Conservation (phyloP, 257 asterid species). For the Nicotiana undulata region DNA sequence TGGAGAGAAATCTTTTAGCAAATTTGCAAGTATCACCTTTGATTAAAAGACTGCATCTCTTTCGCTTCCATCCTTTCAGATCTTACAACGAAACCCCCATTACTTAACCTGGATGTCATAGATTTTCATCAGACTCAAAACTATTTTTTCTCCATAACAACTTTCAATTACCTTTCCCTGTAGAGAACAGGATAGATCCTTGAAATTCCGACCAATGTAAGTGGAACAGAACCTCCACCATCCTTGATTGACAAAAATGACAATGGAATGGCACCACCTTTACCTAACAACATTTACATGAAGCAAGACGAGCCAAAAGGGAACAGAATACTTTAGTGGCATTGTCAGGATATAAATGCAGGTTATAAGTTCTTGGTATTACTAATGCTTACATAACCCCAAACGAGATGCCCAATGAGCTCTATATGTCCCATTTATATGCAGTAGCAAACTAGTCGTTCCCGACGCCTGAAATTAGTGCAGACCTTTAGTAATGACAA, state of each 20-base stretch:
- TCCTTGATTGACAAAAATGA: conserved; percentile 84
- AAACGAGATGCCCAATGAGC: conserved; percentile 96
- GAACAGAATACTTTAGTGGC: conserved; percentile 12
- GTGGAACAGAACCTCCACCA: conserved; percentile 79
- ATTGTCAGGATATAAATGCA: conserved; percentile 1
- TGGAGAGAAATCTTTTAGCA: neutral
- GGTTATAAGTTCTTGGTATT: neutral
- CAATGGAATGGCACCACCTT: conserved; percentile 52
- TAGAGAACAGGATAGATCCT: conserved; percentile 82
- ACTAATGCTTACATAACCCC: conserved; percentile 71
- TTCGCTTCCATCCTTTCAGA: conserved; percentile 72
- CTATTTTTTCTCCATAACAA: neutral
- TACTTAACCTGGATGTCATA: conserved; percentile 42
- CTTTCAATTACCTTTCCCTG: conserved; percentile 69
- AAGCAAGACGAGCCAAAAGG: conserved; percentile 11
- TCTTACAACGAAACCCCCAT: conserved; percentile 61
- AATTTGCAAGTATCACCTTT: conserved; percentile 38
- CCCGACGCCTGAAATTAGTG: conserved; percentile 51
- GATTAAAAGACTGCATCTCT: conserved; percentile 41
- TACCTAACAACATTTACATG: conserved; percentile 44
- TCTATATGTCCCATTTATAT: conserved; percentile 85
- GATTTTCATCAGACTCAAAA: neutral
- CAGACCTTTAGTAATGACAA: conserved; percentile 10
- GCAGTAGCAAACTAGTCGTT: conserved; percentile 48
- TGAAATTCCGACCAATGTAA: conserved; percentile 71